Base-by-base conservation (phyloP, 371 early-diverging fungal species). In the Haplosporangium sp. region DNA sequence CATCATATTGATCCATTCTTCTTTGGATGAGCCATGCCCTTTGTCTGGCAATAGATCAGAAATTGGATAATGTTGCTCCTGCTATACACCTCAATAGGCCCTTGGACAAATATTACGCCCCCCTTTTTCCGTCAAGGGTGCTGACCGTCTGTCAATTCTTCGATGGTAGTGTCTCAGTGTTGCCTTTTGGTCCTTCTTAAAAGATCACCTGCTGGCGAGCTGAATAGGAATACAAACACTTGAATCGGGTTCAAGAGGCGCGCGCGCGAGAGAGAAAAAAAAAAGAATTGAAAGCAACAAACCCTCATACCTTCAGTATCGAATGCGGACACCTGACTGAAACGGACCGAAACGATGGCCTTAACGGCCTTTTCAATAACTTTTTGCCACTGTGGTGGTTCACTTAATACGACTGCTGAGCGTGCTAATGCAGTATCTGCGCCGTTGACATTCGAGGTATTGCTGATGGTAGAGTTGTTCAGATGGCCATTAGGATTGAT, bases 261-360 rank as follows among this genome's bases (percentile, higher is more conserved):
- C 29, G 29, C 29, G 29, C 29, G 29, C 1, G 29, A 4, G 29
- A 29, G n/a, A n/a, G n/a, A 29, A 29, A 29, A 29, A 2, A 29
- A 29, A 29, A 29, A 29, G 4, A 4, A 29, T 2, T 29, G 4
- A 6, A 38, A 14, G 40, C 23, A 10, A 6, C 13, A 47, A 55
- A 18, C 13, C 48, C 16, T n/a, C 18, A 74, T 74, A 83, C 83
- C 74, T 87, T 96, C 94, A 16, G 96, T 94, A 81, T 92, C 93
- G 82, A 95, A 92, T 10, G 93, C 88, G 14, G 91, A 84, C 5
- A 91, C 90, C 68, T 93, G 92, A 62, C 89, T 86, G 81, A 93
- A 92, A 8, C 92, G 75, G 74, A 92, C 86, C 57, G 93, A 88
- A 13, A 93, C 94, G 64, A 96, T 91, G 38, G 94, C 88, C 64